Percentiles rank a stretch among this genome's conserved stretches.
Evolutionary conservation across 257 asterid genomes (phyloP).

Genomic region (Nicotiana undulata): DNA sequence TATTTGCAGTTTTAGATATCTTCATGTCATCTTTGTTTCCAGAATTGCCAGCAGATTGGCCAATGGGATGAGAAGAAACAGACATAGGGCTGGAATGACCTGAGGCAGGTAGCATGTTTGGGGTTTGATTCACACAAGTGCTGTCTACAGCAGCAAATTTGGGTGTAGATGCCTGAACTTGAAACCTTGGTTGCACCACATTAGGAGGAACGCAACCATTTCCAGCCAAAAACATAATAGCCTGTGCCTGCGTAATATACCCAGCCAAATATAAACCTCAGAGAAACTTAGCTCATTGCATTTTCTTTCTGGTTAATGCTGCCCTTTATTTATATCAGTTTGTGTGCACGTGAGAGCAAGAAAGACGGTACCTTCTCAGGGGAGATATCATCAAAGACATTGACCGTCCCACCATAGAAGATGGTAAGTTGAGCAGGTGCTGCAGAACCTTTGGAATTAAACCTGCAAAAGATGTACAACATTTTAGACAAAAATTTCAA

Average conservation of each 20-base stretch:
- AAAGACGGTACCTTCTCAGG: constrained; percentile 58
- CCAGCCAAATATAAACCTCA: background rate
- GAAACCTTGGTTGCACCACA: constrained; percentile 33
- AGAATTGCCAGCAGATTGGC: constrained; percentile 26
- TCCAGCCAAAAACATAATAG: constrained; percentile 72
- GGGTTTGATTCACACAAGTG: constrained; percentile 28
- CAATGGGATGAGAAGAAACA: constrained; percentile 51
- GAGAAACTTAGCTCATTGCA: background rate
- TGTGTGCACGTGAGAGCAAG: background rate
- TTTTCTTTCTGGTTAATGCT: background rate
- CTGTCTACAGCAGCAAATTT: constrained; percentile 35
- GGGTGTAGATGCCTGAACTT: constrained; percentile 33
- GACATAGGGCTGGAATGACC: constrained; percentile 58
- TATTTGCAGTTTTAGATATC: constrained; percentile 27
- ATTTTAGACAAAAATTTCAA: background rate
- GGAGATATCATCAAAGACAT: constrained; percentile 60
- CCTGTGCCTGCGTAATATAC: constrained; percentile 56
- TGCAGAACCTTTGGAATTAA: constrained; percentile 27
- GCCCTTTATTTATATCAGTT: background rate
- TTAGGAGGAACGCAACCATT: constrained; percentile 23
- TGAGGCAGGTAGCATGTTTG: constrained; percentile 26
- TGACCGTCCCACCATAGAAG: constrained; percentile 64
- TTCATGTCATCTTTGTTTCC: constrained; percentile 28
- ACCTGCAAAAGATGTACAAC: constrained; percentile 25
- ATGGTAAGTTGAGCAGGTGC: constrained; percentile 62